Conservation (phyloP, 805 yeast species). For the Scheffersomyces stipitis region DNA sequence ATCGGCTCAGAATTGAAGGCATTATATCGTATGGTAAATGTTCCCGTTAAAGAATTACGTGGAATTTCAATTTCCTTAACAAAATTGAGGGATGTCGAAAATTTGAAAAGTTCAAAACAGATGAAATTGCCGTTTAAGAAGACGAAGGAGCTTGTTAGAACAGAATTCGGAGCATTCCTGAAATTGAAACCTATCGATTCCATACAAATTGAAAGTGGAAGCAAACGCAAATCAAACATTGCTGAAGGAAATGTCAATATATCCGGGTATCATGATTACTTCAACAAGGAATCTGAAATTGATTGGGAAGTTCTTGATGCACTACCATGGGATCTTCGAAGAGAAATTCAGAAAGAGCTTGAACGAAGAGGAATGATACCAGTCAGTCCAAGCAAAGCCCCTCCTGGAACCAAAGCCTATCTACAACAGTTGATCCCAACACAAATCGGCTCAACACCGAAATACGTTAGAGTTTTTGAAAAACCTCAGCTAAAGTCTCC, state of each 20-base stretch:
- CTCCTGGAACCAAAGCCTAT: constrained; percentile 20
- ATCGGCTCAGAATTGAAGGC: constrained; percentile 59
- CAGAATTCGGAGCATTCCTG: not conserved
- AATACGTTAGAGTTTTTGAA: constrained; percentile 32
- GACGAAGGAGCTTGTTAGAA: not conserved
- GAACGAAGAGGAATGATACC: constrained; percentile 39
- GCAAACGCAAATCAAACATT: constrained; percentile 1
- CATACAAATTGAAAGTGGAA: not conserved
- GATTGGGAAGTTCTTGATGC: constrained; percentile 65
- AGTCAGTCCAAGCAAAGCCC: constrained; percentile 1
- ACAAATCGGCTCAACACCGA: constrained; percentile 26
- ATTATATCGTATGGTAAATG: constrained; percentile 53
- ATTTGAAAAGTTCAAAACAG: constrained; percentile 19
- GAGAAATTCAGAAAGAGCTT: constrained; percentile 58
- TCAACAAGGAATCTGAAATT: constrained; percentile 32
- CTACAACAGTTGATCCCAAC: constrained; percentile 40
- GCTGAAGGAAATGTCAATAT: too few relatives aligned
- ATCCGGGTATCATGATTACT: constrained; percentile 12
- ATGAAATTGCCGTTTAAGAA: constrained; percentile 19
- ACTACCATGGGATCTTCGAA: constrained; percentile 64
- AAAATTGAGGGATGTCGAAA: constrained; percentile 44
- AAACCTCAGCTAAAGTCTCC: constrained; percentile 24
- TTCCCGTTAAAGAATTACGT: constrained; percentile 68
- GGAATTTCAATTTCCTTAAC: constrained; percentile 76
- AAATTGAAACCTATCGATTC: too few relatives aligned